phyloP scores from a whole-genome alignment of 139 green algal species.

The Chlamydomonas sphaeroides region DNA sequence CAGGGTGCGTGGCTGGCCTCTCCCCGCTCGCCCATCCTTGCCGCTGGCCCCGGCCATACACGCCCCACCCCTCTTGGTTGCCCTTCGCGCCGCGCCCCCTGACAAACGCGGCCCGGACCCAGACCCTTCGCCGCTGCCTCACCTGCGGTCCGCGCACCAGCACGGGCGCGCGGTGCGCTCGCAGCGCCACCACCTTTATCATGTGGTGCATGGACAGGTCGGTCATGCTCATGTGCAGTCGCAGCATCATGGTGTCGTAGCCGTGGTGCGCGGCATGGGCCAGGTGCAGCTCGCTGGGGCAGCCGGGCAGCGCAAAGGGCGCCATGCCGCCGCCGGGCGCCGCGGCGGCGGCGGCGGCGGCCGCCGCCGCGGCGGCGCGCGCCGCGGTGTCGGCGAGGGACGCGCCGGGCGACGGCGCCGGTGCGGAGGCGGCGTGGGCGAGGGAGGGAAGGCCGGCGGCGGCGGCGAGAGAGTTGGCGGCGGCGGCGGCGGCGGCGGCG shows the following conservation, averaged over 20 bases:
- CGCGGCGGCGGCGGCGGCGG: no score
- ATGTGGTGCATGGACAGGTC: conserved; percentile 40
- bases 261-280: conserved; percentile 15
- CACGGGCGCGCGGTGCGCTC: conserved; percentile 6
- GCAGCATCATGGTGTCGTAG: conserved; percentile 28
- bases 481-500: neutral
- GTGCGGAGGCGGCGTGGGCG: neutral
- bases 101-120: no score
- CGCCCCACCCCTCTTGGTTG: no score
- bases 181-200: conserved; percentile 26
- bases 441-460: neutral
- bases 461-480: no score
- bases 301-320: conserved; percentile 4
- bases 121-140: no score
- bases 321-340: neutral
- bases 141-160: neutral
- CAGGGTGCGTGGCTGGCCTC: no score
- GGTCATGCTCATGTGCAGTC: conserved; percentile 34
- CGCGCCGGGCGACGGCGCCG: neutral
- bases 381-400: neutral
- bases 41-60: no score
- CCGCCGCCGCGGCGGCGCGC: neutral
- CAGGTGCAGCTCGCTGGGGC: conserved; percentile 6
- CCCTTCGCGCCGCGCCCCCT: no score
- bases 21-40: no score